Conservation (phyloP, 306 rosid species). For the Prosopis cineraria region DNA sequence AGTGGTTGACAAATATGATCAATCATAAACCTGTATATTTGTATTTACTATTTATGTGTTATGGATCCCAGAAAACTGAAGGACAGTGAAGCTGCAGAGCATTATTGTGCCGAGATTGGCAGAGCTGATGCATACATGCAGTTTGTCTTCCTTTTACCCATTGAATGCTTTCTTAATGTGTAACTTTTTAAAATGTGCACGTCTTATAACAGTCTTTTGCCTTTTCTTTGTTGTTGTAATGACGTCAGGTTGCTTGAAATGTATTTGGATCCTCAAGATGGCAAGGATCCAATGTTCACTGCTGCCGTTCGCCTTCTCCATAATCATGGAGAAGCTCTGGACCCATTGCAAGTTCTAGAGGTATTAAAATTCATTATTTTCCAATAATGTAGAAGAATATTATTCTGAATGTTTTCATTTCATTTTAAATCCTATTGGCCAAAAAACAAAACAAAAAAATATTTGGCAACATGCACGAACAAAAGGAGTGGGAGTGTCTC, state of each 20-base stretch:
- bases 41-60: constrained; percentile 14
- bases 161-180: constrained; percentile 13
- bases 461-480: neutral
- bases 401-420: constrained; percentile 6
- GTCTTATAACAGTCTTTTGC: constrained; percentile 20
- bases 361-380: constrained; percentile 46
- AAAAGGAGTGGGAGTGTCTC: neutral
- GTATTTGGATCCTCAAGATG: constrained; percentile 98
- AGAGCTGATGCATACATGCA: constrained; percentile 97
- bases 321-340: constrained; percentile 96
- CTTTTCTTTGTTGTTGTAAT: constrained; percentile 35
- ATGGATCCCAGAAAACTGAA: constrained; percentile 76
- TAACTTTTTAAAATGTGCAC: neutral
- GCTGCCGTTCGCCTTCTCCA: constrained; percentile 99
- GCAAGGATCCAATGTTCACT: constrained; percentile 97
- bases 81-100: constrained; percentile 98
- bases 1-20: constrained; percentile 32
- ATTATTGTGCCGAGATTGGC: constrained; percentile 98
- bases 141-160: constrained; percentile 55
- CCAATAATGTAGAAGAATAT: constrained; percentile 6
- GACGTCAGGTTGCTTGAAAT: constrained; percentile 88
- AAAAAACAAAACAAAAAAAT: neutral
- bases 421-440: constrained; percentile 2
- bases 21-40: neutral
- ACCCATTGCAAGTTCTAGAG: constrained; percentile 94